phyloP scores from a whole-genome alignment of 208 protist species.

The Lotmaria passim region DNA sequence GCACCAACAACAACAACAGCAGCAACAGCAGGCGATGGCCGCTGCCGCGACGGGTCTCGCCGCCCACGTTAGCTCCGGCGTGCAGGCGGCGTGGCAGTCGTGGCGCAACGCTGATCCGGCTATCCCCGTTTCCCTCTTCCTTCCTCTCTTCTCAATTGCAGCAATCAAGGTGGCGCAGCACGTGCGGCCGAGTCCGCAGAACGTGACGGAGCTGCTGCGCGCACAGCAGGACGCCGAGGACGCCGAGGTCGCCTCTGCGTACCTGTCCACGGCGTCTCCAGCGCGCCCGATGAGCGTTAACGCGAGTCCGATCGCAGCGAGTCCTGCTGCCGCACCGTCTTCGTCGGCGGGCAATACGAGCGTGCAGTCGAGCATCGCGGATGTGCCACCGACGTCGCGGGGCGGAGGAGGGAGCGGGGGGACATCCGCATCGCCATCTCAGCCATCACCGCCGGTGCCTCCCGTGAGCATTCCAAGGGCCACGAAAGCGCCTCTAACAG shows the following conservation, averaged over 20 bases:
- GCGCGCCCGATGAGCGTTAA: conserved; percentile 21
- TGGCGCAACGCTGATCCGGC: conserved; percentile 61
- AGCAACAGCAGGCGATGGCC: conserved; percentile 12
- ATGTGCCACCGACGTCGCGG: conserved; percentile 23
- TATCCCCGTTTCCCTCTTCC: conserved; percentile 69
- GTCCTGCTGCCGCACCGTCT: not conserved
- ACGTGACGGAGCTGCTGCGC: conserved; percentile 30
- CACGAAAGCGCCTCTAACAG: not conserved
- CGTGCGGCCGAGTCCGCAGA: conserved; percentile 18
- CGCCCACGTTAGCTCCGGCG: conserved; percentile 18
- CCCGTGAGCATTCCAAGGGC: conserved; percentile 22
- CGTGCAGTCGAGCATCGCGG: conserved; percentile 7
- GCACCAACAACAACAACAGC: conserved; percentile 3
- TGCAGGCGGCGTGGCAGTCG: conserved; percentile 33
- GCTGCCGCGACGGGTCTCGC: conserved; percentile 8
- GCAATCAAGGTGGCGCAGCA: conserved; percentile 43
- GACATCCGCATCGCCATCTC: not conserved
- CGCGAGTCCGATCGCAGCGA: conserved; percentile 20
- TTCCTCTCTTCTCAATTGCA: conserved; percentile 70
- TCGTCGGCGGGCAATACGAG: conserved; percentile 22
- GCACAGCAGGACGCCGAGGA: conserved; percentile 19
- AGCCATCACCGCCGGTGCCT: not conserved
- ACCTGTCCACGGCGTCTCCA: conserved; percentile 20
- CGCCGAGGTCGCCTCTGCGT: conserved; percentile 11
- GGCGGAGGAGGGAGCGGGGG: not conserved